These are phyloP conservation scores for Rhodotorula glutinis DNA, from an alignment of 1,284 basidiomycete genomes.

Conservation along the genomic window DNA sequence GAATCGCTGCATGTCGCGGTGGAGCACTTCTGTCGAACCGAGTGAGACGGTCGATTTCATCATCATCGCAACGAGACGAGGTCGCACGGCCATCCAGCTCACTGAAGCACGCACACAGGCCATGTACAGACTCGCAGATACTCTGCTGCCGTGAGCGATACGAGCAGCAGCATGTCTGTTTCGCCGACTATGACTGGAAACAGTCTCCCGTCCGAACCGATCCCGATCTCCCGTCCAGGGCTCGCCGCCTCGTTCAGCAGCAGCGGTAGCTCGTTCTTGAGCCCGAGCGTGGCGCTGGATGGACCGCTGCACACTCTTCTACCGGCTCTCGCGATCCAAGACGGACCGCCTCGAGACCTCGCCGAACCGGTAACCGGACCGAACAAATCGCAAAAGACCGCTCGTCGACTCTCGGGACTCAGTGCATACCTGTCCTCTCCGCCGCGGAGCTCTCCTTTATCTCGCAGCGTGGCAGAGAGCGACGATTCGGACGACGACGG, in stretches of 20 bases:
- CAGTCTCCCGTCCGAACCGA: background rate
- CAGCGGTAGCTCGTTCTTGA: background rate
- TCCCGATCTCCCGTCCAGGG: background rate
- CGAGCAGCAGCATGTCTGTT: background rate
- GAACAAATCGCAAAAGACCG: background rate
- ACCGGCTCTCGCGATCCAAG: background rate
- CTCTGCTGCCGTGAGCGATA: too few relatives aligned
- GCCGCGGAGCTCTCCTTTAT: constrained; percentile 9
- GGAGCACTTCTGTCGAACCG: too few relatives aligned
- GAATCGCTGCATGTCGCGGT: too few relatives aligned
- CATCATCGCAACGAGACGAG: too few relatives aligned
- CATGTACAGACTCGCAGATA: too few relatives aligned
- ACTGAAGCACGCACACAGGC: too few relatives aligned
- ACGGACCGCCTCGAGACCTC: background rate
- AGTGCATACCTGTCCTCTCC: constrained; percentile 1
- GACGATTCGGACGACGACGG: background rate
- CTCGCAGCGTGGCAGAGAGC: background rate
- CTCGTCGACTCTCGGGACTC: background rate
- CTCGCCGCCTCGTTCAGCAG: background rate
- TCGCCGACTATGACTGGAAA: background rate
- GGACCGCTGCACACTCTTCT: constrained; percentile 21
- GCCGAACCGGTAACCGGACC: too few relatives aligned
- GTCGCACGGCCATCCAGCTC: too few relatives aligned
- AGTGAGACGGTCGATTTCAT: too few relatives aligned
- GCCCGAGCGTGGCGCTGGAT: background rate